Base-by-base conservation (phyloP, 176 grass and related monocot species). In the Puccinellia tenuiflora region DNA sequence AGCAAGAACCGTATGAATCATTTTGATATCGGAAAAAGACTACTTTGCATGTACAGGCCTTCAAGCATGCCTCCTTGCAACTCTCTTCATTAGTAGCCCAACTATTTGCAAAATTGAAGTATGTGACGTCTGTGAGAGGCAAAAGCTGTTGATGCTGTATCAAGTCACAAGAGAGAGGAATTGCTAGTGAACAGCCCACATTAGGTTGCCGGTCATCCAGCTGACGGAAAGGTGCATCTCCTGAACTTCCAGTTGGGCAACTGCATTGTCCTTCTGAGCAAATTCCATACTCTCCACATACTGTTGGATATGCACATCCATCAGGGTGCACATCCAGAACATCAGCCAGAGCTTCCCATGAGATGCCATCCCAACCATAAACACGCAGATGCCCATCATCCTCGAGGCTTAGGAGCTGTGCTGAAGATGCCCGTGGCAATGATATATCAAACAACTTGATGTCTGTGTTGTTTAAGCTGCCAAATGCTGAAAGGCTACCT, bases 31-130 rank as follows among this genome's bases (percentile, higher is more conserved):
- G 39, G 38, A 96, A 96, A 81, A 96, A 73, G 1, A 37, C 89
- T 20, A 85, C 93, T 75, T 88, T 90, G 77, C 96, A 99, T 55
- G 89, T 92, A 64, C 93, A 99, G 10, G 89, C 79, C 65, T 85
- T 96, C 78, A 96, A 59, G 43, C 96, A 99, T 66, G 87, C 78
- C 42, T 85, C 68, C 83, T 79, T 90, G 89, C 96, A 99, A 37
- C 85, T 90, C 76, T 88, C 83, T 87, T 93, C 89, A 45, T 89
- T 39, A 1, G 87, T 95, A 39, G 72, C 60, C 78, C 84, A 81
- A 79, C 75, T 81, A 26, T 90, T 3, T 80, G 56, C 63, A 75
- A 84, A 92, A 85, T 11, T 85, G 85, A 96, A 96, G 74, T 91
- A 89, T 2, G 88, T 83, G 68, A 89, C 86, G 72, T 92, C 71